Percentiles rank a stretch among this genome's conserved stretches.
Evolutionary conservation across 1,284 basidiomycete genomes (phyloP).

Genomic region (Sanguinoderma infundibulare): DNA sequence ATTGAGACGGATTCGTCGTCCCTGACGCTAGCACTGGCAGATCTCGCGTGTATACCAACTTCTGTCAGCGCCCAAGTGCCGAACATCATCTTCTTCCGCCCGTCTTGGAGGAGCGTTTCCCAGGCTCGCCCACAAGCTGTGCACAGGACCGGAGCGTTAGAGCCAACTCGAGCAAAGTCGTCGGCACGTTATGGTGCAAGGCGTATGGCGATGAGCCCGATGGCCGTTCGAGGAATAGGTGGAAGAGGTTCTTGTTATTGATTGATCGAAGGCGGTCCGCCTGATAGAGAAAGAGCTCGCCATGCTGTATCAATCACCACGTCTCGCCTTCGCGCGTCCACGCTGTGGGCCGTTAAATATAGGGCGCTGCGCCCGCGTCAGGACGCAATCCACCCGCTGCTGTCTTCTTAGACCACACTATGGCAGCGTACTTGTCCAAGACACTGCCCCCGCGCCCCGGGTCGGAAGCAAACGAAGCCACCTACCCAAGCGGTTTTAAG

Average conservation of each 20-base stretch:
- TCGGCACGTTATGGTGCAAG: no score
- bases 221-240: no score
- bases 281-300: neutral
- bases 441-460: no score
- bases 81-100: neutral
- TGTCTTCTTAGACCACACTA: neutral
- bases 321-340: neutral
- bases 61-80: constrained; percentile 4
- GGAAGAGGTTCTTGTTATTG: neutral
- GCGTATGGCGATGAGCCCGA: no score
- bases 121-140: neutral
- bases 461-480: neutral
- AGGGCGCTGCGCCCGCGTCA: neutral
- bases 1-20: neutral
- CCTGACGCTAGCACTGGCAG: neutral
- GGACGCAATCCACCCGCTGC: neutral
- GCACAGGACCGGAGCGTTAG: neutral
- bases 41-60: constrained; percentile 3
- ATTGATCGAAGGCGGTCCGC: neutral
- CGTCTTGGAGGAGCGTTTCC: no score
- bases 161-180: neutral
- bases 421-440: neutral
- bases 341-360: neutral
- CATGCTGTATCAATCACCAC: neutral
- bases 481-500: neutral